Base-by-base conservation (phyloP, 2,329 filamentous ascomycete species). In the Pestalotiopsis sp. region DNA sequence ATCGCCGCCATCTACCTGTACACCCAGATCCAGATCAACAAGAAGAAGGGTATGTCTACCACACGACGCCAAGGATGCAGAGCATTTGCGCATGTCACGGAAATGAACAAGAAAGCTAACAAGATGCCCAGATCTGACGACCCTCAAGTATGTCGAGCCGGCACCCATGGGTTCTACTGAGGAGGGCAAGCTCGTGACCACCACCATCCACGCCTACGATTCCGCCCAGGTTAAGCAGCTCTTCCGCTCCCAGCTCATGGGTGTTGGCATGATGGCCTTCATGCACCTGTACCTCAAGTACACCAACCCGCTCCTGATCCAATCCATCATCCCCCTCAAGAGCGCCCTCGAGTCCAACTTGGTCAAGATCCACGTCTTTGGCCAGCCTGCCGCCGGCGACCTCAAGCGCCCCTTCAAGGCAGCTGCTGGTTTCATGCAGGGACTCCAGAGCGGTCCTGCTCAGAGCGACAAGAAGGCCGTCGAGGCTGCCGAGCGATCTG, bases 201-300 rank as follows among this genome's bases (percentile, higher is more conserved):
- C 96, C 72, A 99, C 96, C 72, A 89, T 98, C 81, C 92, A 97
- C 85, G 94, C 95, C 78, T 99, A 99, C 88, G 96, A 99, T 83
- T 87, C 90, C 77, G 85, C 88, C 76, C 95, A 98, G 86, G 88
- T 98, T 79, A 92, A 92, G 84, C 86, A 89, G 73, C 88, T 94
- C 73, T 93, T 95, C 88, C 96, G 96, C 83, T 89, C 91, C 73
- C 95, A 98, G 85, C 84, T 97, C 77, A 98, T 97, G 93, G 96
- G 96, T 70, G 87, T 99, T 69, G 95, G 89, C 81, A 99, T 99
- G 95, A 98, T 99, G 95, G 90, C 83, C 71, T 93, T 98, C 79
- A 98, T 99, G 95, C 96, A 99, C 86, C 74, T 99, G 71, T 99
- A 98, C 91, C 93, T 99, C 88, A 95, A 98, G 83, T 99, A 98